These are phyloP conservation scores for Botrytis paeoniae DNA, from an alignment of 2,329 filamentous ascomycete species.

Conservation along the genomic window DNA sequence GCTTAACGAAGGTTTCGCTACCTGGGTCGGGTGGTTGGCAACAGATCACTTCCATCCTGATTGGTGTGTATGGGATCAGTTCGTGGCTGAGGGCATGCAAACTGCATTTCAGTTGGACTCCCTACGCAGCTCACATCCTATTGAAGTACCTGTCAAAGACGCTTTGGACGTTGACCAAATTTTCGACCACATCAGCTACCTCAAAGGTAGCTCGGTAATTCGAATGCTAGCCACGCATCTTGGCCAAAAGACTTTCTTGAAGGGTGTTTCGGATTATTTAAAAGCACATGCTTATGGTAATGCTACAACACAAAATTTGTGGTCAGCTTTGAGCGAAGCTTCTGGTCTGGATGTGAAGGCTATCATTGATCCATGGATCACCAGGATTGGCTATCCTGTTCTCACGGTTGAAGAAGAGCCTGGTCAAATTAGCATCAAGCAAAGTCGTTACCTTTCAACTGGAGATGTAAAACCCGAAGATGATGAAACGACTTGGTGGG, in stretches of 20 bases:
- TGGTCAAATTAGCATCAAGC: conserved; percentile 76
- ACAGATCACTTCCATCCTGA: conserved; percentile 89
- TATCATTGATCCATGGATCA: conserved; percentile 94
- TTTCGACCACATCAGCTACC: conserved; percentile 93
- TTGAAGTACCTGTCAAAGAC: conserved; percentile 91
- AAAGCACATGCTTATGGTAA: conserved; percentile 85
- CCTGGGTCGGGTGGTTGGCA: conserved; percentile 84
- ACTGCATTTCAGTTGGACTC: conserved; percentile 86
- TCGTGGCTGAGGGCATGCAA: conserved; percentile 93
- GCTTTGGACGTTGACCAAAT: conserved; percentile 97
- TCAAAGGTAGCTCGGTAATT: conserved; percentile 94
- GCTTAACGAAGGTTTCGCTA: conserved; percentile 96
- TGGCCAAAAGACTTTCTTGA: conserved; percentile 81
- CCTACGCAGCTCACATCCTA: conserved; percentile 88
- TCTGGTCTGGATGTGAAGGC: conserved; percentile 81
- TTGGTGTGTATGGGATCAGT: conserved; percentile 97
- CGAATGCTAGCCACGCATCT: conserved; percentile 93
- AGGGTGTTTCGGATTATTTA: conserved; percentile 86
- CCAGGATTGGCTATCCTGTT: conserved; percentile 91
- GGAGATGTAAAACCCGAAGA: conserved; percentile 90
- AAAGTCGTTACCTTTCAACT: conserved; percentile 85
- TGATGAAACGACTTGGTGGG: conserved; percentile 92
- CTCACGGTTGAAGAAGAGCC: conserved; percentile 81
- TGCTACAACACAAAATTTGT: conserved; percentile 87
- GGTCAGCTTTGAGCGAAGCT: conserved; percentile 81